Evolutionary conservation across 164 flowering plant genomes (phyloP).

Genomic region (Warburgia ugandensis): DNA sequence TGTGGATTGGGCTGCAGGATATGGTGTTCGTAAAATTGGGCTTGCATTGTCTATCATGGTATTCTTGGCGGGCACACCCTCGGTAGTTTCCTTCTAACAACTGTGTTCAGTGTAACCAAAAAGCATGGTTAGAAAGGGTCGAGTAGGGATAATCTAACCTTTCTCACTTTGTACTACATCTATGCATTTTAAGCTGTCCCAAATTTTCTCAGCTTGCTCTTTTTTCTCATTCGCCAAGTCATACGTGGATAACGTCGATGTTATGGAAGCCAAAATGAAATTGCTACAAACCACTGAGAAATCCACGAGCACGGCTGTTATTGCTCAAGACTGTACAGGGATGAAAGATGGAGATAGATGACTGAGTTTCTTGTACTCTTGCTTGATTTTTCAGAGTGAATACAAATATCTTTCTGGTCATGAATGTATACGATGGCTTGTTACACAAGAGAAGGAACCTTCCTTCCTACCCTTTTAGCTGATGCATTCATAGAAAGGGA

Average conservation of each 20-base stretch:
- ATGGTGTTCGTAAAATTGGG: slow-evolving; percentile 23
- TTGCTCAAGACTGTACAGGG: too few relatives aligned
- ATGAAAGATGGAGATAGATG: too few relatives aligned
- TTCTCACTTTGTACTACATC: slow-evolving; percentile 28
- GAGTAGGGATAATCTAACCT: slow-evolving; percentile 22
- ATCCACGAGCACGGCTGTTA: too few relatives aligned
- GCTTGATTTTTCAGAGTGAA: too few relatives aligned
- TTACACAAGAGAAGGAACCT: too few relatives aligned
- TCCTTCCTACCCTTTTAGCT: too few relatives aligned
- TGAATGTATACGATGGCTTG: too few relatives aligned
- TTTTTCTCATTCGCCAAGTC: slow-evolving; percentile 37
- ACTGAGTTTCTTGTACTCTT: too few relatives aligned
- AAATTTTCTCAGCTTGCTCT: slow-evolving; percentile 40
- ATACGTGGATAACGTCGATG: slow-evolving; percentile 50
- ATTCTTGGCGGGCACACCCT: slow-evolving; percentile 20
- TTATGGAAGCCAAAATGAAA: slow-evolving; percentile 21
- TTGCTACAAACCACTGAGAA: too few relatives aligned
- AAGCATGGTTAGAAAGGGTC: slow-evolving; percentile 15
- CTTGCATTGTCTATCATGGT: slow-evolving; percentile 17
- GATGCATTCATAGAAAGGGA: too few relatives aligned
- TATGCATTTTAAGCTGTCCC: slow-evolving; percentile 40
- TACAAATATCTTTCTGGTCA: too few relatives aligned
- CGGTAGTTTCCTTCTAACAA: slow-evolving; percentile 17
- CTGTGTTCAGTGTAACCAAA: slow-evolving; percentile 11
- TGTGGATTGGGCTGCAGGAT: too few relatives aligned